Conservation (phyloP, 2,329 filamentous ascomycete genomes). For the Gremmenia infestans region DNA sequence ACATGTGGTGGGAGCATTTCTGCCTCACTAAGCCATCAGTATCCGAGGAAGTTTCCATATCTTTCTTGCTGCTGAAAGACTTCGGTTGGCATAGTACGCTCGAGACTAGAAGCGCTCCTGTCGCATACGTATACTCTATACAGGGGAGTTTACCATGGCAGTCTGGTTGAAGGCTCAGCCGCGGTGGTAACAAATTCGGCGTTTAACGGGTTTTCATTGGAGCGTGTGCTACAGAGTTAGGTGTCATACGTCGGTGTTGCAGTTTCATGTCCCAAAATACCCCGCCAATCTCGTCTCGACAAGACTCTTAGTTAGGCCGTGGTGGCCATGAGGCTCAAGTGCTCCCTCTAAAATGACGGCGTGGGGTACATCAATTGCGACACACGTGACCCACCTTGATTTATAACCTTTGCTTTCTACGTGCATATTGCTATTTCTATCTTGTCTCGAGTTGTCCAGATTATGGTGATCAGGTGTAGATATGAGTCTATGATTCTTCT, state of each 20-base stretch:
- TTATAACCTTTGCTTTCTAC: neutral
- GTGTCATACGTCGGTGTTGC: conserved; percentile 3
- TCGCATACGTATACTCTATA: neutral
- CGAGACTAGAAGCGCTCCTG: neutral
- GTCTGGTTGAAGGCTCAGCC: neutral
- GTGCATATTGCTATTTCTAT: neutral
- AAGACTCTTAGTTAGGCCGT: neutral
- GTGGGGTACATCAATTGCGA: conserved; percentile 4
- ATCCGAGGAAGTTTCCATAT: neutral
- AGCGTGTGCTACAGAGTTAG: neutral
- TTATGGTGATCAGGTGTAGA: too few species aligned
- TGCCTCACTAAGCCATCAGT: neutral
- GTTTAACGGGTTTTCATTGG: neutral
- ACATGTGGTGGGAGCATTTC: neutral
- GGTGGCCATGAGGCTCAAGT: conserved; percentile 1
- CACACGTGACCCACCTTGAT: conserved; percentile 2
- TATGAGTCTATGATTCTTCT: neutral
- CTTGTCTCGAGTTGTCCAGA: neutral
- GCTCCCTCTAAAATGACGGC: neutral
- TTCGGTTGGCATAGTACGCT: neutral
- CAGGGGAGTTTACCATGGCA: conserved; percentile 1
- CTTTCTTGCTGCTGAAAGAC: conserved; percentile 7
- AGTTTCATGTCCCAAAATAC: neutral
- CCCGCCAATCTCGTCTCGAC: neutral
- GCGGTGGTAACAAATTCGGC: conserved; percentile 1